A percentile compares a stretch with the other conserved stretches of the same genome.
phyloP scores from a whole-genome alignment of 1,284 basidiomycete genomes.

The Sanguinoderma infundibulare region DNA sequence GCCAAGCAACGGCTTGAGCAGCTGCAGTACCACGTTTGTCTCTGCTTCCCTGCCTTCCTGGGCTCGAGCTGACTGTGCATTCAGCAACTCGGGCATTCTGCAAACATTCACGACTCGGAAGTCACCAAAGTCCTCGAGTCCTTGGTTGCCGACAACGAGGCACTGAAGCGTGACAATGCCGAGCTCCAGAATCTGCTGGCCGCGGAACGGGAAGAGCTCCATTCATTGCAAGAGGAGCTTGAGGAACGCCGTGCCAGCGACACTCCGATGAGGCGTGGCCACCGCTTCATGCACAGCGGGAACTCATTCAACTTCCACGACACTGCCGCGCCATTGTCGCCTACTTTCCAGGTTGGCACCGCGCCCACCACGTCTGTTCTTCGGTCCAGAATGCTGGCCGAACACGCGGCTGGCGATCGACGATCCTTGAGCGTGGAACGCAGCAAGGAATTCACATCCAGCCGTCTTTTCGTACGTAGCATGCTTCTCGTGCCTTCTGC shows the following conservation, averaged over 20 bases:
- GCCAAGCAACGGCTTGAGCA: conserved; percentile 70
- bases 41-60: not conserved
- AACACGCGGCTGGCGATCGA: conserved; percentile 23
- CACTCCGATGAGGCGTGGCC: conserved; percentile 28
- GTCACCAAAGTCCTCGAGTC: conserved; percentile 76
- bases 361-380: conserved; percentile 29
- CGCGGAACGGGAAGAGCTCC: conserved; percentile 79
- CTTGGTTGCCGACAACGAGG: conserved; percentile 83
- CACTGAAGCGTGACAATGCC: conserved; percentile 78
- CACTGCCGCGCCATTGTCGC: conserved; percentile 29
- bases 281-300: conserved; percentile 31
- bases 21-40: conserved; percentile 58
- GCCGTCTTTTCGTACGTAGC: conserved; percentile 46
- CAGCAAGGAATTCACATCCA: conserved; percentile 34
- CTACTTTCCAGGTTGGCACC: conserved; percentile 35
- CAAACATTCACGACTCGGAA: conserved; percentile 56
- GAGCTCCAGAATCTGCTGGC: conserved; percentile 77
- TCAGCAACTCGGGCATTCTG: conserved; percentile 49
- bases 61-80: not conserved
- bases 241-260: conserved; percentile 68
- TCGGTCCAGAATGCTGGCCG: conserved; percentile 27
- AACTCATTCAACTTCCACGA: conserved; percentile 25
- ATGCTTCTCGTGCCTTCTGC: not conserved
- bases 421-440: conserved; percentile 37
- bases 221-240: conserved; percentile 70